Evolutionary conservation across 148 eudicot genomes (phyloP).

Genomic region (Pouteria glomerata): DNA sequence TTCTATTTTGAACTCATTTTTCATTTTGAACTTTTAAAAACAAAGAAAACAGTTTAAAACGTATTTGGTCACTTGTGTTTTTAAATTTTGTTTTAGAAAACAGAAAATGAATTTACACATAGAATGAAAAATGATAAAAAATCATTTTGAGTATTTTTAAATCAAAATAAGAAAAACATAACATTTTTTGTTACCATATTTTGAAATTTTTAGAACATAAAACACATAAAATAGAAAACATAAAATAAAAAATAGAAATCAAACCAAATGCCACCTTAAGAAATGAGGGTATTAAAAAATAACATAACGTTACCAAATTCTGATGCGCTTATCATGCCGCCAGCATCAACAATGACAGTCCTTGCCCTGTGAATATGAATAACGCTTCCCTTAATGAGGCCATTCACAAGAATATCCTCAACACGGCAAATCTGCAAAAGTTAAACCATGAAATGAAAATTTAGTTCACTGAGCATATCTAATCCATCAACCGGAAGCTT

Average conservation of each 20-base stretch:
- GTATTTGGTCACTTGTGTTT: too few relatives aligned
- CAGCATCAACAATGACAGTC: conserved; percentile 52
- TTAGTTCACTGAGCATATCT: neutral
- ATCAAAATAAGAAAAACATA: neutral
- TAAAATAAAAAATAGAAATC: neutral
- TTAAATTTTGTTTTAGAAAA: too few relatives aligned
- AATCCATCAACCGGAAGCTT: neutral
- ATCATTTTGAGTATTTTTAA: too few relatives aligned
- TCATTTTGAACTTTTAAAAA: too few relatives aligned
- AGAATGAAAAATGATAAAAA: too few relatives aligned
- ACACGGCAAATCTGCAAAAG: conserved; percentile 74
- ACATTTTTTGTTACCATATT: too few relatives aligned
- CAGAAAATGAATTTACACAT: too few relatives aligned
- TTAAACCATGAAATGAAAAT: neutral
- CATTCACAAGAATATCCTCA: conserved; percentile 74
- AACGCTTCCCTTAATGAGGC: conserved; percentile 64
- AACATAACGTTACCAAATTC: conserved; percentile 50
- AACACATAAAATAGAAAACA: too few relatives aligned
- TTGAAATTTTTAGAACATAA: too few relatives aligned
- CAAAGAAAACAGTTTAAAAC: too few relatives aligned
- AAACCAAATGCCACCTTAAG: neutral
- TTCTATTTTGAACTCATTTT: too few relatives aligned
- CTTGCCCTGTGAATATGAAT: conserved; percentile 81
- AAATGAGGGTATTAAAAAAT: neutral
- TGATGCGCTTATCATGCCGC: conserved; percentile 69